Evolutionary conservation across 768 basidiomycete species (phyloP).

Genomic region (Podaxis sp.): DNA sequence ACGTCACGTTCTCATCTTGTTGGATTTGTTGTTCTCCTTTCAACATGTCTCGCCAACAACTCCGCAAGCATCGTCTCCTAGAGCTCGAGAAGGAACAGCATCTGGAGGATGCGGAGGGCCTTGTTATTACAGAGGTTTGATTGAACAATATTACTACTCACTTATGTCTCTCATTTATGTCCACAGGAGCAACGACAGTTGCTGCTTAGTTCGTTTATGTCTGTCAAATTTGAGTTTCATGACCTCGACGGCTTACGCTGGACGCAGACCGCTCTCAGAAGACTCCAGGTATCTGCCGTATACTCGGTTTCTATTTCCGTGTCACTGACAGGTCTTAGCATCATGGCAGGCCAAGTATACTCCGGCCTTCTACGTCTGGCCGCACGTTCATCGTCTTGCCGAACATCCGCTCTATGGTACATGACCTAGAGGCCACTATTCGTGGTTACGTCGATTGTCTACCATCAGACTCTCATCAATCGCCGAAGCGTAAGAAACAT

Average conservation of each 20-base stretch:
- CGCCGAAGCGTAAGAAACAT: not conserved
- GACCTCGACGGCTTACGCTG: constrained; percentile 62
- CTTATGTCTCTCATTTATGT: constrained; percentile 5
- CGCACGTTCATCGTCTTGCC: not conserved
- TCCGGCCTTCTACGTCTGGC: not conserved
- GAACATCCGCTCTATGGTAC: not conserved
- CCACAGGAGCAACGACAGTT: constrained; percentile 40
- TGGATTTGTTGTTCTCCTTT: constrained; percentile 5
- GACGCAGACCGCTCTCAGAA: constrained; percentile 37
- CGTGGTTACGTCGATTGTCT: not conserved
- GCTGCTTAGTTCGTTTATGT: constrained; percentile 44
- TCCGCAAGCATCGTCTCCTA: constrained; percentile 44
- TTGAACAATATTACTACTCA: not conserved
- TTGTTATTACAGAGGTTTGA: constrained; percentile 57
- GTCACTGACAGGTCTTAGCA: not conserved
- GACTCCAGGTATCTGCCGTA: constrained; percentile 23
- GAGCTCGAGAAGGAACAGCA: constrained; percentile 55
- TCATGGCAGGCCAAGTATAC: not conserved
- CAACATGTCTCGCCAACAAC: constrained; percentile 38
- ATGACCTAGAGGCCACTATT: constrained; percentile 1
- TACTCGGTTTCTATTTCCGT: too few relatives aligned
- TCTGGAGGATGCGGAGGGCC: constrained; percentile 53
- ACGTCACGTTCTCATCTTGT: constrained; percentile 2
- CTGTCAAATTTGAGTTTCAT: constrained; percentile 60
- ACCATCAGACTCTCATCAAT: not conserved